phyloP scores from a whole-genome alignment of 2,329 filamentous ascomycete genomes.

The Botrytis pseudocinerea region DNA sequence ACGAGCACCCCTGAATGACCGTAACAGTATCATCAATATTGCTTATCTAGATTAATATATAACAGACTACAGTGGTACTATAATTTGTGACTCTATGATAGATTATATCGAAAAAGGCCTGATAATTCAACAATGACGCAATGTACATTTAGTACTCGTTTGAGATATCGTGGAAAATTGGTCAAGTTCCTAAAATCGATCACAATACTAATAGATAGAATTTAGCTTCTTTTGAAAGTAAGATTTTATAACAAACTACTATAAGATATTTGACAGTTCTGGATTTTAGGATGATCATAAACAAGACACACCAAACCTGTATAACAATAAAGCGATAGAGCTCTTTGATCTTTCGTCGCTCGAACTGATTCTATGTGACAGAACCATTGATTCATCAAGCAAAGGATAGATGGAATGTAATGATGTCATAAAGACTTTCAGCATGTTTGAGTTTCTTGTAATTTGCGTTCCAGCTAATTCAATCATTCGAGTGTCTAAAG shows the following conservation, averaged over 20 bases:
- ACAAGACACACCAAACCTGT: background rate
- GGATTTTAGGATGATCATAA: background rate
- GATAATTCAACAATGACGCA: background rate
- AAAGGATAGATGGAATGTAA: background rate
- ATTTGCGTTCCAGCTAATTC: background rate
- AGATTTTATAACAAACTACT: accelerated
- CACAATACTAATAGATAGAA: background rate
- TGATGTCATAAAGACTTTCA: background rate
- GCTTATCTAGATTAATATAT: accelerated
- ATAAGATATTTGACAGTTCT: background rate
- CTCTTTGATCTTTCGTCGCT: background rate
- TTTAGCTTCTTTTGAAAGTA: accelerated
- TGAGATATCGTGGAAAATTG: background rate
- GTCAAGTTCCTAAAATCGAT: background rate
- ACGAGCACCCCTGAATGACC: background rate
- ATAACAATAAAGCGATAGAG: background rate
- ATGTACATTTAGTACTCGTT: background rate
- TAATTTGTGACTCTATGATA: background rate
- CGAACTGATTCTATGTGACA: background rate
- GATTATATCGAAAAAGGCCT: accelerated
- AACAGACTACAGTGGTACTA: background rate
- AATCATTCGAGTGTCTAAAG: background rate
- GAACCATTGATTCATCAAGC: too few relatives aligned
- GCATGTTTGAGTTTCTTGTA: accelerated
- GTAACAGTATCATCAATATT: background rate